Base-by-base conservation (phyloP, 2,329 filamentous ascomycete genomes). In the Xenoacremonium recifei region DNA sequence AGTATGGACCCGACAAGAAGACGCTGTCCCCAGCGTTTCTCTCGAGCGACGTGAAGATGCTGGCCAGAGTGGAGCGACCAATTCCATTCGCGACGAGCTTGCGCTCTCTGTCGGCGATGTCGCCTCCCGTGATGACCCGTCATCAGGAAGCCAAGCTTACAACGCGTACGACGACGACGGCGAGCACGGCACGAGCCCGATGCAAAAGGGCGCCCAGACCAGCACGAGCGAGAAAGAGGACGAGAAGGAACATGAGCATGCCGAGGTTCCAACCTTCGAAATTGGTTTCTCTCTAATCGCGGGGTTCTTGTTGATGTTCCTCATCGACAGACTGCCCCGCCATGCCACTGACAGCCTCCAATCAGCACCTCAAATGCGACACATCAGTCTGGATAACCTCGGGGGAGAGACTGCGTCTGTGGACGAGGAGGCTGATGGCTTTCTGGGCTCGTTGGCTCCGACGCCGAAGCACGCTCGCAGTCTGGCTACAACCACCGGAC, bases 261-360 rank as follows among this genome's bases (percentile, higher is more conserved):
- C 45, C 7, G 69, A 73, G 33, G 65, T 80, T 72, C 79, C 90
- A 64, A 74, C 79, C 0, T 82, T 84, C 51, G 93, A 88, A 67
- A 87, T 99, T 44, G 93, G 93, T 5, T 75, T 97, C 40, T 89
- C 91, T 2, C 73, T 99, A 38, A 82, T 95, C 41, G 71, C 88
- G 13, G 93, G 93, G 11, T 99, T 97, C 66, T 82, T 96, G 43
- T 77, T 96, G 51, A 99, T 99, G 93, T 97, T 96, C 61, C 78
- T 99, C 17, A 86, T 99, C 59, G 92, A 99, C 66, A 84, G 88
- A 38, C 68, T 95, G 7, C 89, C 90, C 6, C 81, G 82, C 30
- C 86, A 90, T 61, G 81, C 84, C 5, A 77, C 79, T 2, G 76
- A 87, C 16, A 75, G 77, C 30, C 70, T 87, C 27, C 82, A 84